Percentiles rank a stretch among this genome's conserved stretches.
Evolutionary conservation across 2,329 filamentous ascomycete species (phyloP).

Genomic region (Fusarium sp.): DNA sequence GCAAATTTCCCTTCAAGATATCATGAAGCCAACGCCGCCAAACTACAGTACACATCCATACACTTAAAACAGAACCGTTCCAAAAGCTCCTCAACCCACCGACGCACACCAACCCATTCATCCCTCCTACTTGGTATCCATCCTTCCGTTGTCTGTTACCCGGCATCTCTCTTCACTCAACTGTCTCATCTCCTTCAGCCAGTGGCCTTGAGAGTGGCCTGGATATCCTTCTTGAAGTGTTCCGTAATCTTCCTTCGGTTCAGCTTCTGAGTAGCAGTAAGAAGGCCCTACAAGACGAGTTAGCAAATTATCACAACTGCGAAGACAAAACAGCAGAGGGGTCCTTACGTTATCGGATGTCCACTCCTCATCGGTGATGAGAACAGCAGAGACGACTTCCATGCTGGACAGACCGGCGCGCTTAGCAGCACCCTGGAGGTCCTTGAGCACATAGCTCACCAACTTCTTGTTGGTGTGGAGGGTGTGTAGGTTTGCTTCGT

Average conservation of each 20-base stretch:
- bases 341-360: slow-evolving; percentile 82
- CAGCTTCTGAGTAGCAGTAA: slow-evolving; percentile 72
- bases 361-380: slow-evolving; percentile 89
- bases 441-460: slow-evolving; percentile 71
- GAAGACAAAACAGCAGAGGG: neutral
- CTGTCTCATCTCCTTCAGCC: slow-evolving; percentile 5
- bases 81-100: slow-evolving; percentile 8
- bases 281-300: slow-evolving; percentile 61
- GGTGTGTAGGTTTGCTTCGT: slow-evolving; percentile 75
- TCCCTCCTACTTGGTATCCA: slow-evolving; percentile 39
- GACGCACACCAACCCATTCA: slow-evolving; percentile 1
- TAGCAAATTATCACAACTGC: slow-evolving; percentile 22
- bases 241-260: slow-evolving; percentile 66
- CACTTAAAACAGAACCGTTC: slow-evolving; percentile 33
- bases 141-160: slow-evolving; percentile 26
- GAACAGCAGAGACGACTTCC: slow-evolving; percentile 81
- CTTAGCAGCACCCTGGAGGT: slow-evolving; percentile 74
- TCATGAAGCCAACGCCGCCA: slow-evolving; percentile 44
- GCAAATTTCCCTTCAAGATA: slow-evolving; percentile 36
- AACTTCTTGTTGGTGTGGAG: slow-evolving; percentile 77
- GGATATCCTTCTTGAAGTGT: slow-evolving; percentile 64
- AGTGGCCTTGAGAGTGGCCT: slow-evolving; percentile 53
- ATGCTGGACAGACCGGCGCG: slow-evolving; percentile 76
- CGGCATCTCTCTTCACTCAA: slow-evolving; percentile 12
- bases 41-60: slow-evolving; percentile 41